These are phyloP conservation scores for Pistacia atlantica DNA, from an alignment of 345 rosid genomes.

Conservation along the genomic window DNA sequence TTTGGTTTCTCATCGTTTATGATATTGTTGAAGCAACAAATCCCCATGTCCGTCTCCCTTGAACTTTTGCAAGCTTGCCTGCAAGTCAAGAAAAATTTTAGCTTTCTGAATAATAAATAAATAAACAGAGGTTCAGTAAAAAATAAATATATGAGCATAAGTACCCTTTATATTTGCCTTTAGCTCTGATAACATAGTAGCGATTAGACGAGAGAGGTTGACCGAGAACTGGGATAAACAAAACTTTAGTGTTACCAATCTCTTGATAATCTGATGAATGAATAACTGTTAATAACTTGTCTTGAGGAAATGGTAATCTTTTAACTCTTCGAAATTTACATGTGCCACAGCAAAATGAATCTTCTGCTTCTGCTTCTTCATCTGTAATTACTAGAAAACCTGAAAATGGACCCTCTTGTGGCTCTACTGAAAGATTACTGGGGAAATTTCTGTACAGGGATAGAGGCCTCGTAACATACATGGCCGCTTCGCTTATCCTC, in stretches of 20 bases:
- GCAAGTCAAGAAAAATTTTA: background rate
- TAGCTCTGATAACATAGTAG: slow-evolving; percentile 61
- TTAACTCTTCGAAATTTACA: slow-evolving; percentile 43
- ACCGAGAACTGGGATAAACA: slow-evolving; percentile 75
- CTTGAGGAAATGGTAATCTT: slow-evolving; percentile 69
- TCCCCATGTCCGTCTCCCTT: slow-evolving; percentile 50
- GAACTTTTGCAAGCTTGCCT: slow-evolving; percentile 66
- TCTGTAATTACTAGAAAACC: slow-evolving; percentile 66
- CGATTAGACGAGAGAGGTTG: slow-evolving; percentile 61
- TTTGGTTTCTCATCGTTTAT: slow-evolving; percentile 57
- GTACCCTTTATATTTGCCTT: slow-evolving; percentile 66
- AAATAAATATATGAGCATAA: background rate
- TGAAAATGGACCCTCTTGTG: slow-evolving; percentile 66
- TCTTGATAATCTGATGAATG: slow-evolving; percentile 50
- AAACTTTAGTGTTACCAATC: slow-evolving; percentile 41
- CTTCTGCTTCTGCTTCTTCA: slow-evolving; percentile 64
- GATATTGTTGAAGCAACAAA: slow-evolving; percentile 49
- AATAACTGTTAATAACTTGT: slow-evolving; percentile 53
- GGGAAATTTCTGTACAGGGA: slow-evolving; percentile 49
- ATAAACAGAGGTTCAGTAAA: background rate
- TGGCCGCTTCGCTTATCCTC: slow-evolving; percentile 7
- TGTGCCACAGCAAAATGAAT: slow-evolving; percentile 54
- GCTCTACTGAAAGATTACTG: slow-evolving; percentile 44
- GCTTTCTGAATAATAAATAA: background rate
- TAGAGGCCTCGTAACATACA: slow-evolving; percentile 65